These are phyloP conservation scores for Eucalyptus curtisii DNA, from an alignment of 345 rosid genomes.

Conservation along the genomic window DNA sequence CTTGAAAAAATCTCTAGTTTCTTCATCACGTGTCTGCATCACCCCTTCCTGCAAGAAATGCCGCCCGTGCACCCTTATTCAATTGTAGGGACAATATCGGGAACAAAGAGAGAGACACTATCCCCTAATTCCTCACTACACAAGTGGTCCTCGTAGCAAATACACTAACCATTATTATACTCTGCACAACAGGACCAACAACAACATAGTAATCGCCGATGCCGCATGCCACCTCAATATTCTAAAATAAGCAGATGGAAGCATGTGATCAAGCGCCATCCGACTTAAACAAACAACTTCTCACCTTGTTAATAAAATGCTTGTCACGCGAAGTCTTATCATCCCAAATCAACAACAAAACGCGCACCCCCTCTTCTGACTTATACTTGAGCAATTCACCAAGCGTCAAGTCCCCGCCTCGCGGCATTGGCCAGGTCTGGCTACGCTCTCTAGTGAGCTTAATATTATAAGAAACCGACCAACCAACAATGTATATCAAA, in stretches of 20 bases:
- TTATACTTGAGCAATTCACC: slow-evolving; percentile 93
- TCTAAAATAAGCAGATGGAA: not conserved
- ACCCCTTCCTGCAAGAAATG: slow-evolving; percentile 55
- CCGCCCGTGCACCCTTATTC: not conserved
- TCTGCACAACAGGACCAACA: not conserved
- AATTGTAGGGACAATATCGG: not conserved
- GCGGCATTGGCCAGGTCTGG: slow-evolving; percentile 46
- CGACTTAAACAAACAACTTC: not conserved
- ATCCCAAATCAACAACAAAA: slow-evolving; percentile 81
- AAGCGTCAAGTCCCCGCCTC: slow-evolving; percentile 74
- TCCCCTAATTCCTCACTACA: not conserved
- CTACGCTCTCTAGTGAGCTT: slow-evolving; percentile 71
- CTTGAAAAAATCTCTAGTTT: slow-evolving; percentile 78
- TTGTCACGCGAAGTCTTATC: slow-evolving; percentile 84
- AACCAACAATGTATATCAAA: slow-evolving; percentile 78
- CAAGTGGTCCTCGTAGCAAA: not conserved
- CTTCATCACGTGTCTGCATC: slow-evolving; percentile 93
- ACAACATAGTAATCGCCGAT: not conserved
- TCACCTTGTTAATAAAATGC: slow-evolving; percentile 50
- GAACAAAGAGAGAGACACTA: not conserved
- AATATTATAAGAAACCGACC: slow-evolving; percentile 88
- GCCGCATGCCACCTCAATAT: not conserved
- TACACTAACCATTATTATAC: not conserved
- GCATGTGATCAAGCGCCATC: not conserved
- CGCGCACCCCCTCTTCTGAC: slow-evolving; percentile 88